Conservation (phyloP, 257 asterid genomes). For the Oldenlandia corymbosa region DNA sequence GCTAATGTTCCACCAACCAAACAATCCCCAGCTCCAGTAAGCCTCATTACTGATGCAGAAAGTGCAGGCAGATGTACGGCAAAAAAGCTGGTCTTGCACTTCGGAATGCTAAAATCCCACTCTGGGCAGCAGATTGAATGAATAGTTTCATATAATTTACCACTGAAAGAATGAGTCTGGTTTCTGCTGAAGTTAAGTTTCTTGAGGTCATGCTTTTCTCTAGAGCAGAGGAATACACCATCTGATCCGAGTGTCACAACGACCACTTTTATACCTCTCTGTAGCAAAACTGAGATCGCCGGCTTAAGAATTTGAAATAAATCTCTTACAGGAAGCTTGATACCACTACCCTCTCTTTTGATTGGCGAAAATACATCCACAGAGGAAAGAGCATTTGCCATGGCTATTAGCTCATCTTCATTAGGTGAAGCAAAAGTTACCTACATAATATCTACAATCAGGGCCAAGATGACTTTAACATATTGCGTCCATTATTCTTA, state of each 20-base stretch:
- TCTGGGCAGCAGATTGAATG: constrained; percentile 42
- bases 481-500: background rate
- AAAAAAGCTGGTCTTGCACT: constrained; percentile 18
- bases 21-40: constrained; percentile 94
- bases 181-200: constrained; percentile 18
- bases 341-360: constrained; percentile 22
- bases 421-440: constrained; percentile 82
- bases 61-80: constrained; percentile 79
- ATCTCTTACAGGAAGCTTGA: constrained; percentile 28
- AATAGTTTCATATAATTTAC: constrained; percentile 42
- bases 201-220: constrained; percentile 25
- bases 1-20: constrained; percentile 80
- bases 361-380: constrained; percentile 40
- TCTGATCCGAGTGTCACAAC: constrained; percentile 75
- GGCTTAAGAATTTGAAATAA: constrained; percentile 71
- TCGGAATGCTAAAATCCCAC: constrained; percentile 24
- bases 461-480: background rate
- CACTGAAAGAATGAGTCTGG: constrained; percentile 26
- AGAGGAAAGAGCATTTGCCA: constrained; percentile 74
- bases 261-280: constrained; percentile 70
- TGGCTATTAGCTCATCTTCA: constrained; percentile 86
- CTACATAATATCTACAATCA: constrained; percentile 34
- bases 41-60: constrained; percentile 61
- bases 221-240: constrained; percentile 70
- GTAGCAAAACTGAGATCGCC: constrained; percentile 61